phyloP scores from a whole-genome alignment of 345 rosid genomes.

The Trapa incisa region DNA sequence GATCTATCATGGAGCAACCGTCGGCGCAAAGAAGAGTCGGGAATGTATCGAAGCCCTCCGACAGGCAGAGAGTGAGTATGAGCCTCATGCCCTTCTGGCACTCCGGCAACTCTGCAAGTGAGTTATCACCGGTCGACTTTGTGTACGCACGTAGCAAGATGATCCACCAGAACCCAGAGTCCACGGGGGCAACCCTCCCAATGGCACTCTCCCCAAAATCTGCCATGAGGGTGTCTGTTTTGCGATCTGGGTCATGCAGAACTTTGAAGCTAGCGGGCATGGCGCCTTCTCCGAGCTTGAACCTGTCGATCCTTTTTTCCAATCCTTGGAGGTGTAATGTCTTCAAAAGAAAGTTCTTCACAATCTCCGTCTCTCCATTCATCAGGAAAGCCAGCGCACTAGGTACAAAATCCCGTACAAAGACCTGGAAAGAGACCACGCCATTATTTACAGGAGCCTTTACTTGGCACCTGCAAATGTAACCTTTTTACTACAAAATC shows the following conservation, averaged over 20 bases:
- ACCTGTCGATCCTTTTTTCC: slow-evolving; percentile 55
- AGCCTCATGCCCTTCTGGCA: slow-evolving; percentile 78
- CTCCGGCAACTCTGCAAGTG: slow-evolving; percentile 52
- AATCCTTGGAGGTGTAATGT: slow-evolving; percentile 61
- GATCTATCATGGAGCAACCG: slow-evolving; percentile 80
- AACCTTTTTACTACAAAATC: neutral
- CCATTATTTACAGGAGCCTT: no score
- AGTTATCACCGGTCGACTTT: slow-evolving; percentile 55
- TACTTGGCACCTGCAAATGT: no score
- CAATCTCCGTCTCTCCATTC: slow-evolving; percentile 69
- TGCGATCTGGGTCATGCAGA: slow-evolving; percentile 54
- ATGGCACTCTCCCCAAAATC: slow-evolving; percentile 83
- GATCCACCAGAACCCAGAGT: slow-evolving; percentile 90
- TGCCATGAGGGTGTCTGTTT: slow-evolving; percentile 50
- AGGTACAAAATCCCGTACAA: slow-evolving; percentile 76
- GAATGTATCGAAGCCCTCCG: slow-evolving; percentile 79
- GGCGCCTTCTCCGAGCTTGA: slow-evolving; percentile 71
- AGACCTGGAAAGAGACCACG: slow-evolving; percentile 30
- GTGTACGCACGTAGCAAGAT: slow-evolving; percentile 76
- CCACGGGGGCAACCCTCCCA: slow-evolving; percentile 81
- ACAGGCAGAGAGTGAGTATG: slow-evolving; percentile 50
- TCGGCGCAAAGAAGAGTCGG: slow-evolving; percentile 85
- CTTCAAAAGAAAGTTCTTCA: slow-evolving; percentile 58
- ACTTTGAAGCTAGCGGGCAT: slow-evolving; percentile 89
- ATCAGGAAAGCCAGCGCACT: slow-evolving; percentile 71